Conservation (phyloP, 768 basidiomycete species). For the Lactifluus subvellereus region DNA sequence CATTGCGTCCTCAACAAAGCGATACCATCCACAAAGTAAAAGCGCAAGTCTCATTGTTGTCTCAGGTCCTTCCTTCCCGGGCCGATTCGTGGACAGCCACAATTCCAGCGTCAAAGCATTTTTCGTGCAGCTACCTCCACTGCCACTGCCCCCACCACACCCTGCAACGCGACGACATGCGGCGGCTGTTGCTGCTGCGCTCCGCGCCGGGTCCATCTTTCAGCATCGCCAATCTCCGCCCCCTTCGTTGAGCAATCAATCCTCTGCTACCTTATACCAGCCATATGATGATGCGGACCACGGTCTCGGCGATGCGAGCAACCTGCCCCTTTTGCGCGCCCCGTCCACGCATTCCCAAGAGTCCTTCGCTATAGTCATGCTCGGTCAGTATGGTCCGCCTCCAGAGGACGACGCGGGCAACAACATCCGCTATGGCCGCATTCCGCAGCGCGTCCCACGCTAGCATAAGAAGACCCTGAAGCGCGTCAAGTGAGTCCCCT, state of each 20-base stretch:
- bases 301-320: constrained; percentile 44
- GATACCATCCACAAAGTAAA: too few relatives aligned
- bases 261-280: background rate
- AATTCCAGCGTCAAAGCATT: too few relatives aligned
- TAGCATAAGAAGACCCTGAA: too few relatives aligned
- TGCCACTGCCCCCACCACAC: too few relatives aligned
- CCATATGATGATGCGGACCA: constrained; percentile 24
- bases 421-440: constrained; percentile 82
- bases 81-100: too few relatives aligned
- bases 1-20: too few relatives aligned
- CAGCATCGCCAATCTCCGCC: constrained; percentile 25
- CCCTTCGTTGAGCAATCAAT: constrained; percentile 17
- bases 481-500: constrained; percentile 60
- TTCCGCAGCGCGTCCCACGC: constrained; percentile 91
- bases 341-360: too few relatives aligned
- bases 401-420: constrained; percentile 20
- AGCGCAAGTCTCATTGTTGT: too few relatives aligned
- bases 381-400: constrained; percentile 39
- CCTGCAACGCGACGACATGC: too few relatives aligned
- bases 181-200: too few relatives aligned
- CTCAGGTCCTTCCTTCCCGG: too few relatives aligned
- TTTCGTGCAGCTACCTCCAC: too few relatives aligned
- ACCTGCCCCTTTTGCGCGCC: constrained; percentile 53
- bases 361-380: constrained; percentile 25
- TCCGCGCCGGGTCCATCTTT: background rate